Base-by-base conservation (phyloP, 2,329 filamentous ascomycete species). In the Fusarium scirpi region DNA sequence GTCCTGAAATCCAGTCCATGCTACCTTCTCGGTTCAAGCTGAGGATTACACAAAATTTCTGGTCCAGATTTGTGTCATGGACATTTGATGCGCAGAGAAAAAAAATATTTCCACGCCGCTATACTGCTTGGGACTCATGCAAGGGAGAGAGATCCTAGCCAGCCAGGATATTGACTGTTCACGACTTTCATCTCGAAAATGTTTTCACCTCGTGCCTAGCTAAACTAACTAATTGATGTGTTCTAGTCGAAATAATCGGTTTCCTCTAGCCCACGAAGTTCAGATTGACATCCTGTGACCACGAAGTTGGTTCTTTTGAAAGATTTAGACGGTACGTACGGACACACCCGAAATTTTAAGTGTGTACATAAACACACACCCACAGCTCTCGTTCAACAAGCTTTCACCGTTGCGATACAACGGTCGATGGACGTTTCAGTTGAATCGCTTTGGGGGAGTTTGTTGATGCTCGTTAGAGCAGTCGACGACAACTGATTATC, bases 181-280 rank as follows among this genome's bases (percentile, higher is more conserved):
- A 52, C 47, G 62, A 73, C 65, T 72, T 67, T 62, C 59, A 56
- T 74, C 49, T 61, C 54, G 62, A 68, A 55, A 40, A 54, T 49
- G 43, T 58, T 60, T 46, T 30, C 18, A 51, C 29, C 47, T 66
- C 45, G 47, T 59, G 65, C 48, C 43, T 57, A 63, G 62, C 34
- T 61, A 72, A 54, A 57, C 72, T 74, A 65, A 74, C 70, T 62
- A 60, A 44, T 55, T 48, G 41, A 49, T 53, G 46, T 65, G 44
- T 47, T 68, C 58, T 72, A 70, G 63, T 65, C 60, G 41, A 56
- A 53, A 30, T 49, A 57, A 41, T 32, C 43, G 24, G 29, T 56
- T 59, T 70, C 44, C 22, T 59, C 43, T 47, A 44, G 47, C 52
- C 45, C 15, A 48, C 53, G 53, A 63, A 59, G 47, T 46, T 68